These are phyloP conservation scores for Liriodendron chinense DNA, from an alignment of 164 flowering plant genomes.

Conservation along the genomic window DNA sequence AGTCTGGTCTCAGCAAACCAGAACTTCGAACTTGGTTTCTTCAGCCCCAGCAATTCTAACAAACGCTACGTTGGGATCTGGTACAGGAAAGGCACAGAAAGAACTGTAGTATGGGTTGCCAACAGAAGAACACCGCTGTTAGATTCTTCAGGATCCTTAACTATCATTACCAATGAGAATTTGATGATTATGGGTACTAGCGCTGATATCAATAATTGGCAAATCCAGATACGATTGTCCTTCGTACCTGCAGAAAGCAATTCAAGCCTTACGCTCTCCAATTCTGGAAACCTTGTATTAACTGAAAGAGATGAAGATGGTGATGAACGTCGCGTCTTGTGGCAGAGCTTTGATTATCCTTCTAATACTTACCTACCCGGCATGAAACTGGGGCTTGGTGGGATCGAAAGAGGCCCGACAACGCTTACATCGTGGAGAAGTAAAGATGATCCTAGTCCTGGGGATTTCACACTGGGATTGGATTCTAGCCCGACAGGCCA, in stretches of 20 bases:
- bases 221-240: background rate
- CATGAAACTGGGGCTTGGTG: constrained; percentile 7
- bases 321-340: background rate
- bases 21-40: constrained; percentile 12
- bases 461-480: background rate
- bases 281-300: constrained; percentile 4
- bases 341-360: constrained; percentile 21
- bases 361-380: constrained; percentile 12
- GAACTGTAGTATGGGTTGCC: background rate
- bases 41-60: background rate
- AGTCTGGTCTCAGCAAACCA: background rate
- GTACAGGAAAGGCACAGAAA: background rate
- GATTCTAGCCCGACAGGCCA: background rate
- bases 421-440: background rate
- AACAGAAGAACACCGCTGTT: constrained; percentile 2
- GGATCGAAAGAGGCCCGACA: background rate
- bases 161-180: background rate
- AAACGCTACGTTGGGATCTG: constrained; percentile 6
- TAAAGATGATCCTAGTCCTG: constrained; percentile 3
- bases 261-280: background rate
- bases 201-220: constrained; percentile 8
- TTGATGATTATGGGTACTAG: background rate
- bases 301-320: background rate
- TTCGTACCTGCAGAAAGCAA: background rate
- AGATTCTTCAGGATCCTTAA: background rate